phyloP scores from a whole-genome alignment of 768 basidiomycete genomes.

The Leccinum truebloodii region DNA sequence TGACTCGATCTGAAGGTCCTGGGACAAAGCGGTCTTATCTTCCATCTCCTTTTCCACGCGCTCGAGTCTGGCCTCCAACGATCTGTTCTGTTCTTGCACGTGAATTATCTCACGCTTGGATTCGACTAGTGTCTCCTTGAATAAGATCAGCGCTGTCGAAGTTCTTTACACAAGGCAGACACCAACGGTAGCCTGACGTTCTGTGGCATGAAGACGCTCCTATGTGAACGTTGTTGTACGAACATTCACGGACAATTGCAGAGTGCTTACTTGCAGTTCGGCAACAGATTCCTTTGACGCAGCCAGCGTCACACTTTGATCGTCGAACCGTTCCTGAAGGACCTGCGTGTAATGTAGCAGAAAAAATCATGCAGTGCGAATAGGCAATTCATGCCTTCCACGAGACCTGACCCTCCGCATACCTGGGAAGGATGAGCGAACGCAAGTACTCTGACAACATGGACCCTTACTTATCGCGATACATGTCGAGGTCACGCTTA shows the following conservation, averaged over 20 bases:
- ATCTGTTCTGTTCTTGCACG: constrained; percentile 26
- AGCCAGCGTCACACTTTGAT: constrained; percentile 52
- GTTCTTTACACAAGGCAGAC: neutral
- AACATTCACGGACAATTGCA: neutral
- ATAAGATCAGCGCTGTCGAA: neutral
- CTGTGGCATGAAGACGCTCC: constrained; percentile 26
- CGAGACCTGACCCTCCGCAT: constrained; percentile 20
- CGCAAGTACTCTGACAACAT: neutral
- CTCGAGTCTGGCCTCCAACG: constrained; percentile 18
- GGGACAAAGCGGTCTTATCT: constrained; percentile 14
- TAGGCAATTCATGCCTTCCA: constrained; percentile 22
- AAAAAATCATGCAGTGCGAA: neutral
- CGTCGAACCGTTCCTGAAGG: constrained; percentile 61
- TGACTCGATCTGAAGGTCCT: constrained; percentile 22
- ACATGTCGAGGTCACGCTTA: constrained; percentile 20
- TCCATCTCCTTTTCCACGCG: constrained; percentile 7
- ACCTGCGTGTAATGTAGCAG: constrained; percentile 31
- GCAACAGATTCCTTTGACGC: constrained; percentile 55
- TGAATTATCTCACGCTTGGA: constrained; percentile 17
- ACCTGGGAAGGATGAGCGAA: constrained; percentile 16
- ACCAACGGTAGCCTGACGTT: constrained; percentile 22
- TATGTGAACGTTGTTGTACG: constrained; percentile 3
- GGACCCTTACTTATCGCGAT: constrained; percentile 30
- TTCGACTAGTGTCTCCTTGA: constrained; percentile 20
- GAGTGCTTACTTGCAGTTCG: constrained; percentile 46